These are phyloP conservation scores for Thymus quinquecostatus DNA, from an alignment of 257 asterid genomes.

Conservation along the genomic window DNA sequence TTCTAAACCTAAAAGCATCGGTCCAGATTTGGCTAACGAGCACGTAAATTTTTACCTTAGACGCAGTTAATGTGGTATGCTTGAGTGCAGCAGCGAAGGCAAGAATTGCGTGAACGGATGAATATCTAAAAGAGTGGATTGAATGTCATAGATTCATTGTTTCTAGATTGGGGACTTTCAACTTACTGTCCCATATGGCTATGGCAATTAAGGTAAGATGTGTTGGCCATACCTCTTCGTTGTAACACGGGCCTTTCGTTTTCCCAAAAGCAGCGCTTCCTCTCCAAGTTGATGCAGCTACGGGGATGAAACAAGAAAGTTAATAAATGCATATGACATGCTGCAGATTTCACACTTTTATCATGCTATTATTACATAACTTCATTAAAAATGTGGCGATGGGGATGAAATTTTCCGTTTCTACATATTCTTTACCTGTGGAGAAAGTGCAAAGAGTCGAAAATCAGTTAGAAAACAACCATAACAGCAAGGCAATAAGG, in stretches of 20 bases:
- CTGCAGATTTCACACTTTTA: neutral
- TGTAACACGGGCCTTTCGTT: neutral
- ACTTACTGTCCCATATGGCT: slow-evolving; percentile 1
- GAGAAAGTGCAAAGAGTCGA: neutral
- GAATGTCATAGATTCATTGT: neutral
- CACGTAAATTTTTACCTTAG: neutral
- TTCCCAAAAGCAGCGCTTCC: neutral
- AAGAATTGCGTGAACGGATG: slow-evolving; percentile 11
- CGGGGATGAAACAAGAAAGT: neutral
- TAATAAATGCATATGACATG: neutral
- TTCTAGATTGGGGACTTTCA: neutral
- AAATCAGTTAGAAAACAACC: neutral
- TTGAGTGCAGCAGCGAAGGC: neutral
- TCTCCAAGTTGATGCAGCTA: slow-evolving; percentile 16
- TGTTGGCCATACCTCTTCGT: slow-evolving; percentile 21
- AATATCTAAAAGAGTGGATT: slow-evolving; percentile 10
- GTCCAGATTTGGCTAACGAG: slow-evolving; percentile 19
- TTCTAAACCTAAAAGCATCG: neutral
- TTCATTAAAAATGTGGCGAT: neutral
- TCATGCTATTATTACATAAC: neutral
- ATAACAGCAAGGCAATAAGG: neutral
- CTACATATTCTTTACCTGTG: neutral
- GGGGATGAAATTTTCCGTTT: neutral
- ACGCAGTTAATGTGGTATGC: neutral
- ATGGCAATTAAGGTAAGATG: slow-evolving; percentile 18